Conservation (phyloP, 2,329 filamentous ascomycete species). For the Alternaria sp. region DNA sequence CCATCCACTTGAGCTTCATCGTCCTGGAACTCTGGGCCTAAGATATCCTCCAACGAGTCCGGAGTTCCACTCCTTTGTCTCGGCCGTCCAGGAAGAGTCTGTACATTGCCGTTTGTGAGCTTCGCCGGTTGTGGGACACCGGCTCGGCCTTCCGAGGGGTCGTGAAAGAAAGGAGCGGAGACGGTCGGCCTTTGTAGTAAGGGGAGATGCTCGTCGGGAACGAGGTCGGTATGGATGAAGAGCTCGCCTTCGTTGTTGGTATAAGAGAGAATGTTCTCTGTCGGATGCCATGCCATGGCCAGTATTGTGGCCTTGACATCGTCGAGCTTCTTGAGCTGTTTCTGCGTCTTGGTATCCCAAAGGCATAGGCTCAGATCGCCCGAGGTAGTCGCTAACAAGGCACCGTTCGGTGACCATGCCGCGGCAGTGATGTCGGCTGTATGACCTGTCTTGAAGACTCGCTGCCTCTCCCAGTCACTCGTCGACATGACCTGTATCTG, state of each 20-base stretch:
- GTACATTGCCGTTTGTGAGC: slow-evolving; percentile 62
- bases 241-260: slow-evolving; percentile 92
- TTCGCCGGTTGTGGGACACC: slow-evolving; percentile 64
- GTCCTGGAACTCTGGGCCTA: slow-evolving; percentile 65
- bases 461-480: slow-evolving; percentile 87
- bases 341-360: slow-evolving; percentile 91
- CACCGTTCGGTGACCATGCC: slow-evolving; percentile 94
- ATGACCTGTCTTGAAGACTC: slow-evolving; percentile 78
- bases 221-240: slow-evolving; percentile 80
- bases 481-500: slow-evolving; percentile 85
- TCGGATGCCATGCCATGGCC: slow-evolving; percentile 89
- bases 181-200: slow-evolving; percentile 65
- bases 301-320: slow-evolving; percentile 76
- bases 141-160: slow-evolving; percentile 73
- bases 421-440: slow-evolving; percentile 83
- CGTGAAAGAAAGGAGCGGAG: slow-evolving; percentile 84
- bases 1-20: slow-evolving; percentile 54
- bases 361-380: slow-evolving; percentile 70
- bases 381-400: slow-evolving; percentile 74
- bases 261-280: slow-evolving; percentile 86
- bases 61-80: slow-evolving; percentile 64
- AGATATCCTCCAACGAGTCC: slow-evolving; percentile 83
- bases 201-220: slow-evolving; percentile 57
- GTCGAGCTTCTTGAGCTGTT: slow-evolving; percentile 76
- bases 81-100: slow-evolving; percentile 58